phyloP scores from a whole-genome alignment of 1,284 basidiomycete species.

The Pascua sp. region DNA sequence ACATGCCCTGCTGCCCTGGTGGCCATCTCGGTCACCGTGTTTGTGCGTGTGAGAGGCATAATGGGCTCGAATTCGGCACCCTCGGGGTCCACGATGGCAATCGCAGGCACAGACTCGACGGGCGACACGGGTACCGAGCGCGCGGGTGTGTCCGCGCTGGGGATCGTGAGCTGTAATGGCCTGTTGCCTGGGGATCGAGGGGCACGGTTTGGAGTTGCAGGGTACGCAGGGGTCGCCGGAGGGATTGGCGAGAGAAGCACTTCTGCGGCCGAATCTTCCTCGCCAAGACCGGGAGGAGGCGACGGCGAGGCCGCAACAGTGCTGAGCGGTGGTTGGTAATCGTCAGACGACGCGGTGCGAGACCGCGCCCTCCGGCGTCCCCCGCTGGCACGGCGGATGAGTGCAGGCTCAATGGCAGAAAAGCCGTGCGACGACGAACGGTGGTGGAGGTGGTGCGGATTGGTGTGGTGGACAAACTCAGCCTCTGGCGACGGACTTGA shows the following conservation, averaged over 20 bases:
- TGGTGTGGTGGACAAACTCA: background rate
- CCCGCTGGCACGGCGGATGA: background rate
- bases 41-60: background rate
- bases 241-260: too few relatives aligned
- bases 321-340: too few relatives aligned
- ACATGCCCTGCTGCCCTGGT: background rate
- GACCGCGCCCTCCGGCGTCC: background rate
- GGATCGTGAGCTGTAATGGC: too few relatives aligned
- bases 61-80: background rate
- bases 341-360: background rate
- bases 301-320: too few relatives aligned
- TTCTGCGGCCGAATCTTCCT: too few relatives aligned
- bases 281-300: too few relatives aligned
- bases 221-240: too few relatives aligned
- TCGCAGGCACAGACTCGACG: too few relatives aligned
- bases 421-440: conserved; percentile 4
- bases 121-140: too few relatives aligned
- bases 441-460: conserved; percentile 3
- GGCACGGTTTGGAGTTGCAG: too few relatives aligned
- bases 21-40: background rate
- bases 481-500: background rate
- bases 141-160: too few relatives aligned
- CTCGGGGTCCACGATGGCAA: background rate
- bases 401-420: conserved; percentile 5
- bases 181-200: too few relatives aligned